Percentiles rank a stretch among this genome's conserved stretches.
Conservation (phyloP, 495 filamentous ascomycete genomes). For the Evansstolkia leycettana region DNA sequence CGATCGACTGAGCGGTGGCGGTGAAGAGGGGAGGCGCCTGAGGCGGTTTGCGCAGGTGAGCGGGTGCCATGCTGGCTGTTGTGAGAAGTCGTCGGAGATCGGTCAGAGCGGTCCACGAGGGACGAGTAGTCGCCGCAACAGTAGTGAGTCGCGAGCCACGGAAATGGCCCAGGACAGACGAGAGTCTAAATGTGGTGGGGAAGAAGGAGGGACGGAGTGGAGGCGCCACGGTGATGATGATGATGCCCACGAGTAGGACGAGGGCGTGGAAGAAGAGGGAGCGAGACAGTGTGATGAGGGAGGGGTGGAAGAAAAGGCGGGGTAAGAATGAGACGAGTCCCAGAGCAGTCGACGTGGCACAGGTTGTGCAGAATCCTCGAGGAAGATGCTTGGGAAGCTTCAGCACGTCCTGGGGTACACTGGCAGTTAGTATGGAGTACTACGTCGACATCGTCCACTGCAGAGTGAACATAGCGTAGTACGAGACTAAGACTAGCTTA, state of each 20-base stretch:
- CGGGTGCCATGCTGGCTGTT: slow-evolving; percentile 54
- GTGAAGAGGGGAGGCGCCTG: slow-evolving; percentile 80
- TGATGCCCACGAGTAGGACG: slow-evolving; percentile 46
- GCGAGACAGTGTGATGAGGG: slow-evolving; percentile 7
- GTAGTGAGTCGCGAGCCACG: slow-evolving; percentile 26
- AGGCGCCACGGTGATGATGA: slow-evolving; percentile 65
- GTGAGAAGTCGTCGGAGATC: slow-evolving; percentile 36
- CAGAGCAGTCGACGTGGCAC: no score
- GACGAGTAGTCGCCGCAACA: slow-evolving; percentile 4
- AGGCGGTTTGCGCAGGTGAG: slow-evolving; percentile 54
- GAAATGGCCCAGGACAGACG: slow-evolving; percentile 52
- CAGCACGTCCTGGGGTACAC: no score
- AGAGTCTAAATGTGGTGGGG: slow-evolving; percentile 16
- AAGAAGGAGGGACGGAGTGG: slow-evolving; percentile 42
- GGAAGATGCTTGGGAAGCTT: no score
- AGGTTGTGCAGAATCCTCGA: no score
- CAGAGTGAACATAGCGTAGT: no score
- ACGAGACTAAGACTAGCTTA: no score
- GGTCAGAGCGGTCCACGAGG: slow-evolving; percentile 5
- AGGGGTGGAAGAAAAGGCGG: background rate
- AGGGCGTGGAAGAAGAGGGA: slow-evolving; percentile 39
- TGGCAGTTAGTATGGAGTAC: no score
- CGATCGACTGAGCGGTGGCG: slow-evolving; percentile 62
- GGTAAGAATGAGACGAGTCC: no score
- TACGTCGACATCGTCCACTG: no score